Evolutionary conservation across 371 early-diverging fungal genomes (phyloP).

Genomic region (Mortierella sp.): DNA sequence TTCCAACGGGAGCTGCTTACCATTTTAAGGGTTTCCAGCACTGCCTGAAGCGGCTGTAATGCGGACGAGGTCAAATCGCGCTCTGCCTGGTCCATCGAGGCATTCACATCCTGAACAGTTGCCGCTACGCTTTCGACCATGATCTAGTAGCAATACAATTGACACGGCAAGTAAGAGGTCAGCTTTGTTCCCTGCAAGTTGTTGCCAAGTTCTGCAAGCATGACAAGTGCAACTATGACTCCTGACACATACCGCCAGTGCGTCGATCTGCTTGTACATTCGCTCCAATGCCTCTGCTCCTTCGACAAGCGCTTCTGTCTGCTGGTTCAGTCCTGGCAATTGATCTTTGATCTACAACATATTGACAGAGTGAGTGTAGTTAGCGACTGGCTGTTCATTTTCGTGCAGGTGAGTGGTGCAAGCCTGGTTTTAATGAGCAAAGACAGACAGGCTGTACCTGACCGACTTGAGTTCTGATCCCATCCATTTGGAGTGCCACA

Average conservation of each 20-base stretch:
- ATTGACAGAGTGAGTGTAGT: neutral
- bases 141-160: slow-evolving; percentile 12
- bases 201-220: neutral
- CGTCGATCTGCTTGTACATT: slow-evolving; percentile 48
- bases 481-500: slow-evolving; percentile 56
- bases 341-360: slow-evolving; percentile 31
- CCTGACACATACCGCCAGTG: slow-evolving; percentile 31
- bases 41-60: slow-evolving; percentile 49
- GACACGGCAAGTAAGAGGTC: neutral
- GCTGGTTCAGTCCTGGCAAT: slow-evolving; percentile 30
- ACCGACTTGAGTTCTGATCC: slow-evolving; percentile 30
- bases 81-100: slow-evolving; percentile 44
- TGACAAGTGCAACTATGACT: too few species aligned
- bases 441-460: slow-evolving; percentile 21
- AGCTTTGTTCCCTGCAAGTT: neutral
- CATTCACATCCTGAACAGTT: slow-evolving; percentile 23
- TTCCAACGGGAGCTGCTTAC: neutral
- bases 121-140: slow-evolving; percentile 43
- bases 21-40: slow-evolving; percentile 53
- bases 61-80: slow-evolving; percentile 30
- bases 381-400: neutral
- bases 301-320: slow-evolving; percentile 31
- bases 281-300: slow-evolving; percentile 36
- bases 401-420: too few species aligned
- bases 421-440: too few species aligned